phyloP scores from a whole-genome alignment of 768 basidiomycete species.

The Tubosaeta brunneosetosa region DNA sequence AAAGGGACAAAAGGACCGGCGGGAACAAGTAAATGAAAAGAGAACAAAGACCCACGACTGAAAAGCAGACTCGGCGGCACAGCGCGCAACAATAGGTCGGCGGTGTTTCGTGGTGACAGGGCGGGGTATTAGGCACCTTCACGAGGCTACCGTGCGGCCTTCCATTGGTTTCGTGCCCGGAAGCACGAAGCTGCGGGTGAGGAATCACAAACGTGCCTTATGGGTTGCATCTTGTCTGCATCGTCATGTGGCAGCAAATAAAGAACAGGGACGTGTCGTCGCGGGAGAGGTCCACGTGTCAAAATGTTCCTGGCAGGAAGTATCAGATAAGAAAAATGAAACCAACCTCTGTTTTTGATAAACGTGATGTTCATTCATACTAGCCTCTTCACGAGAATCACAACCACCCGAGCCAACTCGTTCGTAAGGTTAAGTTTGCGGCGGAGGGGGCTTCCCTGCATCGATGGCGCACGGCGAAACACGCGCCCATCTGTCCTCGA shows the following conservation, averaged over 20 bases:
- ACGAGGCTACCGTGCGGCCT: slow-evolving; percentile 17
- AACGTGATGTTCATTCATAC: neutral
- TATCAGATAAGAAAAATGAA: neutral
- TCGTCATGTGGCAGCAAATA: neutral
- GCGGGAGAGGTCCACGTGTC: neutral
- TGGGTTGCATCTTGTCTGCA: neutral
- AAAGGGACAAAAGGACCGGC: neutral
- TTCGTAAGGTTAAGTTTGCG: neutral
- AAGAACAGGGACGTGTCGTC: neutral
- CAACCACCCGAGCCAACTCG: neutral
- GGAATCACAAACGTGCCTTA: slow-evolving; percentile 3
- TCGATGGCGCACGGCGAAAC: neutral
- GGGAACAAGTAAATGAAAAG: neutral
- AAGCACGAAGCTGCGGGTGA: neutral
- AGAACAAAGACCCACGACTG: neutral
- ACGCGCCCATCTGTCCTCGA: slow-evolving; percentile 9
- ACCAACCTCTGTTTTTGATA: neutral
- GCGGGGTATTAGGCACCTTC: slow-evolving; percentile 17
- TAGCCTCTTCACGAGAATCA: neutral
- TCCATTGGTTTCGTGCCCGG: slow-evolving; percentile 1
- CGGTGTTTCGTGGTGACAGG: slow-evolving; percentile 4
- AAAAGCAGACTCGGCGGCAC: slow-evolving; percentile 1
- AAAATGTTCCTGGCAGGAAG: neutral
- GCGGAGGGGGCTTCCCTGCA: neutral
- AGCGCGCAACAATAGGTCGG: slow-evolving; percentile 1